Conservation (phyloP, 306 rosid genomes). For the Pterocarpus santalinus region DNA sequence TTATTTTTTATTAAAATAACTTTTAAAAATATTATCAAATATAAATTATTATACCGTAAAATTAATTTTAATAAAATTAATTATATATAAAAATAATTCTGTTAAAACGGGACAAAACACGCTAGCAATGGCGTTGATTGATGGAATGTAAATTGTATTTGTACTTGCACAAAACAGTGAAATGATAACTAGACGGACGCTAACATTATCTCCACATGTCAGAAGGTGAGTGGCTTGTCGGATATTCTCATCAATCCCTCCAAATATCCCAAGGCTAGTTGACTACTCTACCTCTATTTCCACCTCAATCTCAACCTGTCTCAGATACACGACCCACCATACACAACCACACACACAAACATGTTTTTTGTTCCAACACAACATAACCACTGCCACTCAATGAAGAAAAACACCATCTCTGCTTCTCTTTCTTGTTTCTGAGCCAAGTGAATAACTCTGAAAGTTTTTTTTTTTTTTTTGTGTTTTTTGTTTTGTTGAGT, state of each 20-base stretch:
- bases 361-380: too few relatives aligned
- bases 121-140: too few relatives aligned
- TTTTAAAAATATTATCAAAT: too few relatives aligned
- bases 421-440: background rate
- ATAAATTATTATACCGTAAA: too few relatives aligned
- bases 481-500: background rate
- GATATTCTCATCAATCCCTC: background rate
- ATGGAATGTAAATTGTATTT: background rate
- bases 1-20: too few relatives aligned
- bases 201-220: constrained; percentile 9
- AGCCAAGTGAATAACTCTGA: too few relatives aligned
- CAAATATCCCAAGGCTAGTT: background rate
- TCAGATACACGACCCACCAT: background rate
- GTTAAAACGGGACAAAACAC: too few relatives aligned
- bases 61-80: too few relatives aligned
- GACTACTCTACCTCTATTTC: background rate
- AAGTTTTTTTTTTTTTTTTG: background rate
- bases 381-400: background rate
- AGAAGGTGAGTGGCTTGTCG: background rate
- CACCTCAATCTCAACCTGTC: background rate
- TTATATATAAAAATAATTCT: too few relatives aligned
- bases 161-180: background rate
- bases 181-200: background rate
- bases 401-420: background rate
- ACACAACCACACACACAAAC: background rate